Percentiles rank a stretch among this genome's conserved stretches.
phyloP scores from a whole-genome alignment of 768 basidiomycete genomes.

The Postia placenta region DNA sequence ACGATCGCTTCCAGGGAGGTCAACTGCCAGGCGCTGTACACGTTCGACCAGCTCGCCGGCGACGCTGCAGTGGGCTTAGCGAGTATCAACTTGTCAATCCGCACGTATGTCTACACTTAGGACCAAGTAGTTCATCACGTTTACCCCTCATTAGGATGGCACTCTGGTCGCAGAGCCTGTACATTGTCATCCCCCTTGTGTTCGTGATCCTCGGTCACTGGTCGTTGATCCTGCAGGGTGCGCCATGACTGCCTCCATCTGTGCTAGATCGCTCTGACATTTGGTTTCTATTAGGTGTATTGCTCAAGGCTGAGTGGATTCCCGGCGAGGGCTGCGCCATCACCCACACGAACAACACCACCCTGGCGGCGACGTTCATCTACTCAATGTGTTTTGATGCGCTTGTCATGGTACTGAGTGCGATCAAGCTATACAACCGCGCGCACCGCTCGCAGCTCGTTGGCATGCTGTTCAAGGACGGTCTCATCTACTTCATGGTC shows the following conservation, averaged over 20 bases:
- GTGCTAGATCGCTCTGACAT: not conserved
- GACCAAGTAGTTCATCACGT: too few species aligned
- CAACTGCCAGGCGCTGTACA: slow-evolving; percentile 41
- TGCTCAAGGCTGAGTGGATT: slow-evolving; percentile 54
- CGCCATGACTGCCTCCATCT: not conserved
- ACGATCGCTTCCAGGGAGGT: slow-evolving; percentile 31
- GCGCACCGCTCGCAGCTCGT: slow-evolving; percentile 40
- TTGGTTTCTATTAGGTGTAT: slow-evolving; percentile 36
- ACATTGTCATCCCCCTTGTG: slow-evolving; percentile 42
- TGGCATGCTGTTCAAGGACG: slow-evolving; percentile 63
- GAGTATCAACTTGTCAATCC: slow-evolving; percentile 40
- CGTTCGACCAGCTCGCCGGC: slow-evolving; percentile 40
- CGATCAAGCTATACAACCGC: slow-evolving; percentile 44
- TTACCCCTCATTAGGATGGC: slow-evolving; percentile 40
- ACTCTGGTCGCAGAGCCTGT: slow-evolving; percentile 56
- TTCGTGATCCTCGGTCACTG: slow-evolving; percentile 64
- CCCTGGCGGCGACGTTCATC: slow-evolving; percentile 66
- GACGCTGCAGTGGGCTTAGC: slow-evolving; percentile 39
- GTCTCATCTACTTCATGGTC: slow-evolving; percentile 69
- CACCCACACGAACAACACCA: slow-evolving; percentile 50
- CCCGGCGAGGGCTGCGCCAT: slow-evolving; percentile 49
- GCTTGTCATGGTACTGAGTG: slow-evolving; percentile 51
- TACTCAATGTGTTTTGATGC: slow-evolving; percentile 76
- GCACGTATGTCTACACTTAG: slow-evolving; percentile 35
- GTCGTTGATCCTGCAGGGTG: slow-evolving; percentile 64